These are phyloP conservation scores for Graphiopsis chlorocephala DNA, from an alignment of 2,329 filamentous ascomycete genomes.

Conservation along the genomic window DNA sequence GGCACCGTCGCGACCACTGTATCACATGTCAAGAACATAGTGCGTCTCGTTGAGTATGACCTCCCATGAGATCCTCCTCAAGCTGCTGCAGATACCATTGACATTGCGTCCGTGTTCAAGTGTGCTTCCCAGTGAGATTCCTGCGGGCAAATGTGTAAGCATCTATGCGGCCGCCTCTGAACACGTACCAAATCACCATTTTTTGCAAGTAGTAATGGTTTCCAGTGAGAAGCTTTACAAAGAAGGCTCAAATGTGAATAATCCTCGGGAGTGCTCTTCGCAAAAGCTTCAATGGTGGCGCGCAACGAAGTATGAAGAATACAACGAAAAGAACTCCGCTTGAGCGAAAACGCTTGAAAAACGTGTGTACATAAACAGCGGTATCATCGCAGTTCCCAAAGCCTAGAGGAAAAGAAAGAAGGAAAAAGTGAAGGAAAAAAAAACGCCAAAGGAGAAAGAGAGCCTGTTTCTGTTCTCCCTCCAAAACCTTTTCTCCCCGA, in stretches of 20 bases:
- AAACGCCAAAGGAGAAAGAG: conserved; percentile 4
- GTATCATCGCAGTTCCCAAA: not conserved
- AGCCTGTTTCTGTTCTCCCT: conserved; percentile 1
- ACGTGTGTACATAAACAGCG: not conserved
- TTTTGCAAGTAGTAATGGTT: not conserved
- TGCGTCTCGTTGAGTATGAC: not conserved
- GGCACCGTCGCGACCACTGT: not conserved
- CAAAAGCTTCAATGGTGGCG: too few species aligned
- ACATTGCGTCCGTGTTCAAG: not conserved
- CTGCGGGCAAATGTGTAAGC: not conserved
- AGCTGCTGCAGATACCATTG: not conserved
- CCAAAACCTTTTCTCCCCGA: not conserved
- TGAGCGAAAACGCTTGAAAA: not conserved
- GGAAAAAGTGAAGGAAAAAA: not conserved
- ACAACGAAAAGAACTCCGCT: not conserved
- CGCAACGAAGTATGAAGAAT: too few species aligned
- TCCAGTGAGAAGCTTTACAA: too few species aligned
- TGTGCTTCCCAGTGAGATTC: not conserved
- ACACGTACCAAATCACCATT: not conserved
- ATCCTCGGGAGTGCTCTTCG: too few species aligned
- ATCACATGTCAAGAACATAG: not conserved
- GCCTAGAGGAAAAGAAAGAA: not conserved
- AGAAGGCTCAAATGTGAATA: too few species aligned
- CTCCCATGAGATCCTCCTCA: not conserved
- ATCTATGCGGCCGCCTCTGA: not conserved